phyloP scores from a whole-genome alignment of 805 yeast genomes.

The Debaryomyces castellii region DNA sequence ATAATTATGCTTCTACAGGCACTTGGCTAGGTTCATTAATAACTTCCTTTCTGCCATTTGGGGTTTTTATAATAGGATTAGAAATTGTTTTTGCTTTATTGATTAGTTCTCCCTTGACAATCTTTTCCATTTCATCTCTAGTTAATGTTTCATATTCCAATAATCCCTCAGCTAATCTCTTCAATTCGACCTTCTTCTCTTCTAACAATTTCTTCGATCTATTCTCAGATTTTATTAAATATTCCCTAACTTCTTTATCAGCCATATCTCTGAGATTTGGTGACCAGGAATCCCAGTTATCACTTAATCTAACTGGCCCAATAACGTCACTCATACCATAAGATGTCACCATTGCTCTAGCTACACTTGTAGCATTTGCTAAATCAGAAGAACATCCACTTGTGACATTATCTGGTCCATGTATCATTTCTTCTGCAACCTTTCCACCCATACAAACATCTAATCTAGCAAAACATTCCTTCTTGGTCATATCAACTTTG shows the following conservation, averaged over 20 bases:
- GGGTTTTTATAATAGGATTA: constrained; percentile 58
- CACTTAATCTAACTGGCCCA: constrained; percentile 89
- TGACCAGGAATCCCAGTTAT: constrained; percentile 95
- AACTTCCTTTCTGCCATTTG: constrained; percentile 9
- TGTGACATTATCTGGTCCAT: constrained; percentile 90
- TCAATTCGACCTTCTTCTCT: constrained; percentile 66
- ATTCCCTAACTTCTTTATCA: constrained; percentile 82
- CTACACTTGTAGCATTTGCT: constrained; percentile 84
- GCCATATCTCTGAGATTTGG: constrained; percentile 84
- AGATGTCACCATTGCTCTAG: constrained; percentile 94
- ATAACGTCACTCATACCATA: constrained; percentile 94
- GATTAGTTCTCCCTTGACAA: constrained; percentile 77
- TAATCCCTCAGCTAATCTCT: constrained; percentile 87
- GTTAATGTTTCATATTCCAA: constrained; percentile 94
- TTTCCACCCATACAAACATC: constrained; percentile 99
- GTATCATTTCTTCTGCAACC: constrained; percentile 90
- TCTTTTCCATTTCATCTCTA: constrained; percentile 83
- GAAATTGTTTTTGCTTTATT: constrained; percentile 67
- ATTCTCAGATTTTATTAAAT: constrained; percentile 72
- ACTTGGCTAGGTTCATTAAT: constrained; percentile 12
- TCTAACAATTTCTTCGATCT: constrained; percentile 71
- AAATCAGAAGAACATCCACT: constrained; percentile 94
- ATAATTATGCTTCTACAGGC: constrained; percentile 12
- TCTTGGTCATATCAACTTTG: constrained; percentile 87
- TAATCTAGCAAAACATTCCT: constrained; percentile 84